phyloP scores from a whole-genome alignment of 345 rosid genomes.

The Cardamine chenopodiifolia region DNA sequence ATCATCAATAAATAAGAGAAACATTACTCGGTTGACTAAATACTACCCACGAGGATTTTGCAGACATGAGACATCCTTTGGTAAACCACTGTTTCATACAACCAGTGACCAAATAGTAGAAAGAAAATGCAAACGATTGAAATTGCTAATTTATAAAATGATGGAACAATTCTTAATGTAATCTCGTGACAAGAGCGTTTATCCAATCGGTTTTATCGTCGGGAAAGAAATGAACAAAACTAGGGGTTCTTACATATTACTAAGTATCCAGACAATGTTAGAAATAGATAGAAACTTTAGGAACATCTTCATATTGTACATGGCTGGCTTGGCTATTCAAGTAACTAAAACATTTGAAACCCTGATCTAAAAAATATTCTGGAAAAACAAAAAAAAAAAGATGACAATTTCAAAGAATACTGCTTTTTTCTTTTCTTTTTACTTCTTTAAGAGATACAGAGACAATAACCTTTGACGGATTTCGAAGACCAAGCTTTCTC shows the following conservation, averaged over 20 bases:
- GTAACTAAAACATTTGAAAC: slow-evolving; percentile 20
- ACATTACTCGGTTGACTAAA: too few relatives aligned
- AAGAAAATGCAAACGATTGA: not conserved
- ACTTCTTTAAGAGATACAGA: slow-evolving; percentile 32
- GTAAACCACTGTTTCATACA: not conserved
- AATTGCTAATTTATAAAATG: not conserved
- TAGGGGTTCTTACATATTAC: not conserved
- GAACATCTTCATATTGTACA: slow-evolving; percentile 31
- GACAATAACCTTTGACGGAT: slow-evolving; percentile 14
- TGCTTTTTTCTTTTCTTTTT: not conserved
- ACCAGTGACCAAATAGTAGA: not conserved
- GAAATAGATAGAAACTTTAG: not conserved
- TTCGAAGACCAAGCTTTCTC: slow-evolving; percentile 16
- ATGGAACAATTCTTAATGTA: not conserved
- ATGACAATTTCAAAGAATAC: slow-evolving; percentile 34
- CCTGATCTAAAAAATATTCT: slow-evolving; percentile 33
- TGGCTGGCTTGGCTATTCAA: slow-evolving; percentile 26
- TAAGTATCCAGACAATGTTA: slow-evolving; percentile 7
- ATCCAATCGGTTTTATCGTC: not conserved
- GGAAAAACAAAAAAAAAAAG: slow-evolving; percentile 1
- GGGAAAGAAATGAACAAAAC: not conserved
- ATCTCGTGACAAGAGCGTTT: not conserved
- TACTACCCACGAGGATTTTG: too few relatives aligned
- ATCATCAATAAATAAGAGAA: too few relatives aligned
- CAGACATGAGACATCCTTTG: not conserved